Conservation (phyloP, 495 filamentous ascomycete species). For the Hypoxylon subgilvum region DNA sequence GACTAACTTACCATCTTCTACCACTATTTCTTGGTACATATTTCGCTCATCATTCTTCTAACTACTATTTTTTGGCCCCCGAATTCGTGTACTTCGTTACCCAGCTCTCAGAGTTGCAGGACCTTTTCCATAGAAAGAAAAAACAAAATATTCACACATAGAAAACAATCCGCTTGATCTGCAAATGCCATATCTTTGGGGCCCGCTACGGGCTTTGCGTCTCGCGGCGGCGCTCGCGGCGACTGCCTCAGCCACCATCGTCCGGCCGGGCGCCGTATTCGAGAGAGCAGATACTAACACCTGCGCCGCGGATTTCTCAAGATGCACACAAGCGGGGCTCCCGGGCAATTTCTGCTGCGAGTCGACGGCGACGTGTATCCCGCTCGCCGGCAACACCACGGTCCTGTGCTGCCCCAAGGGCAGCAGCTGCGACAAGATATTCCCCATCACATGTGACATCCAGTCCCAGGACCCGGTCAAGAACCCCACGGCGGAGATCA, state of each 20-base stretch:
- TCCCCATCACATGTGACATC: slow-evolving; percentile 74
- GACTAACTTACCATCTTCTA: not conserved
- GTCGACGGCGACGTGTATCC: slow-evolving; percentile 63
- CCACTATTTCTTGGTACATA: slow-evolving; percentile 12
- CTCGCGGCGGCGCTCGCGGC: slow-evolving; percentile 42
- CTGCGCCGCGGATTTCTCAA: slow-evolving; percentile 41
- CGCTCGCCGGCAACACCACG: slow-evolving; percentile 69
- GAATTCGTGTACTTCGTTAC: not conserved
- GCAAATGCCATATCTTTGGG: slow-evolving; percentile 27
- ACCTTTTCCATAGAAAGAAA: not conserved
- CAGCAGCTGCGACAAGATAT: slow-evolving; percentile 66
- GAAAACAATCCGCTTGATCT: not conserved
- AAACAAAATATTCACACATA: not conserved
- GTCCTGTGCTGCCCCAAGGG: slow-evolving; percentile 78
- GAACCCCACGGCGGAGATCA: slow-evolving; percentile 67
- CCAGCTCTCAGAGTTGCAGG: too few species aligned
- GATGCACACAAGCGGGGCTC: slow-evolving; percentile 61
- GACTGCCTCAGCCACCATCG: slow-evolving; percentile 37
- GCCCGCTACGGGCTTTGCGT: slow-evolving; percentile 32
- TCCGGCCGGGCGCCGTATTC: slow-evolving; percentile 43
- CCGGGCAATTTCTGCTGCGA: slow-evolving; percentile 81
- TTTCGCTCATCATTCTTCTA: slow-evolving; percentile 6
- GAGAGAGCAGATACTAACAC: slow-evolving; percentile 38
- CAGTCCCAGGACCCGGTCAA: slow-evolving; percentile 65
- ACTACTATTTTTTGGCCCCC: slow-evolving; percentile 7